Evolutionary conservation across 345 rosid species (phyloP), one percentile per base, ranked within the genome.

Genomic region (Balakata baccata): DNA sequence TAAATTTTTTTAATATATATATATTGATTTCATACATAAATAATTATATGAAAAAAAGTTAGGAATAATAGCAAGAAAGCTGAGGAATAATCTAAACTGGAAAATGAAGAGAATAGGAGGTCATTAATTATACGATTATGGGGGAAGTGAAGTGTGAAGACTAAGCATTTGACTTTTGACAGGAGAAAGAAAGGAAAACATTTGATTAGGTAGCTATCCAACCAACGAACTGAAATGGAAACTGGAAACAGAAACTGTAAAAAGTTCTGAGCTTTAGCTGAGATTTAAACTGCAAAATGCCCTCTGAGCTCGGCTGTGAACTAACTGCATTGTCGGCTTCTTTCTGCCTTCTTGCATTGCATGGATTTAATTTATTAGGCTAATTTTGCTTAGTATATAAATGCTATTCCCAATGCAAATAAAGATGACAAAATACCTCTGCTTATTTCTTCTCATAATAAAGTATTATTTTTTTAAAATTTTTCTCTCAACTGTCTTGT

Each of bases 401-500:
- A n/a, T n/a, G 23, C 23, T 58, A 23, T 58, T 58, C 62, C 62
- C 62, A 58, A 58, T 3, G 62, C 62, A 18, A 54, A 20, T n/a
- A 54, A 7, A 43, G 10, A 43, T 6, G 47, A 43, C 47, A 29
- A 51, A 51, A 51, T 17, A 51, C 56, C 3, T 20, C 61, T 20
- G 5, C 38, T 29, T 22, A 60, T 3, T 22, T 37, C 9, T 37
- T 10, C 25, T 37, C 14, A 2, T 7, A 52, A 11, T 52, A 18
- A 12, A 13, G 4, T 2, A 4, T 11, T 52, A 29, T 29, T 29
- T 29, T 29, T 29, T n/a, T n/a, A n/a, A n/a, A n/a, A 29, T 8
- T n/a, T 56, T 69, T 22, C 29, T 73, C 77, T 81, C 80, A 83
- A 79, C 77, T 84, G 89, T 90, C 90, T 87, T 89, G 96, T 87